Conservation (phyloP, 345 rosid genomes). For the Syzygium grande region DNA sequence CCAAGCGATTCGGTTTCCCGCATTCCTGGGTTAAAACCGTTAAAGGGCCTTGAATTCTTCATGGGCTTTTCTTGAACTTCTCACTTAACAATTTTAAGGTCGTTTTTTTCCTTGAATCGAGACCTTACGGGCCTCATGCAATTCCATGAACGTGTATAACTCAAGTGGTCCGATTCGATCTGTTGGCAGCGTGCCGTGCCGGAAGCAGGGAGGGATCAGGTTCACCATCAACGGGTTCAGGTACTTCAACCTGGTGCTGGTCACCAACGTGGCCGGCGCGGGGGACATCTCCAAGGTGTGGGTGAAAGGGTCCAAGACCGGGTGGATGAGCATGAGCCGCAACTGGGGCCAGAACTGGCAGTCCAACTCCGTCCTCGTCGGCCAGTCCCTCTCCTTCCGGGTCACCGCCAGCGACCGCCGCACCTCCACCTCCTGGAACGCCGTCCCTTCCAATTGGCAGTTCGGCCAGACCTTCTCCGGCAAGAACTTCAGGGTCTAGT, state of each 20-base stretch:
- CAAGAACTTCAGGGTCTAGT: constrained; percentile 43
- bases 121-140: no score
- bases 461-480: constrained; percentile 54
- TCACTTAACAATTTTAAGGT: no score
- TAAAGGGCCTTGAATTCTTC: background rate
- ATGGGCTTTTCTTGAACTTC: background rate
- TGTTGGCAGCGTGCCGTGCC: constrained; percentile 41
- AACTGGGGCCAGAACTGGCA: constrained; percentile 89
- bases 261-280: constrained; percentile 65
- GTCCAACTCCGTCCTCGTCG: constrained; percentile 44
- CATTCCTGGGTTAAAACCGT: background rate
- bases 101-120: no score
- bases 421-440: constrained; percentile 37
- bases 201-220: constrained; percentile 55
- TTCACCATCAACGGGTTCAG: constrained; percentile 63
- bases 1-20: background rate
- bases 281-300: constrained; percentile 48
- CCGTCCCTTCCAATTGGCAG: constrained; percentile 42
- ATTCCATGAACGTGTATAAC: background rate
- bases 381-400: constrained; percentile 47
- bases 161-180: background rate
- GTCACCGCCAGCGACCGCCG: constrained; percentile 44
- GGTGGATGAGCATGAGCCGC: constrained; percentile 53
- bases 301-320: constrained; percentile 47
- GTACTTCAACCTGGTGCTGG: constrained; percentile 62